Percentiles rank a stretch among this genome's conserved stretches.
Conservation (phyloP, 805 yeast genomes). For the Kodamaea restingae region DNA sequence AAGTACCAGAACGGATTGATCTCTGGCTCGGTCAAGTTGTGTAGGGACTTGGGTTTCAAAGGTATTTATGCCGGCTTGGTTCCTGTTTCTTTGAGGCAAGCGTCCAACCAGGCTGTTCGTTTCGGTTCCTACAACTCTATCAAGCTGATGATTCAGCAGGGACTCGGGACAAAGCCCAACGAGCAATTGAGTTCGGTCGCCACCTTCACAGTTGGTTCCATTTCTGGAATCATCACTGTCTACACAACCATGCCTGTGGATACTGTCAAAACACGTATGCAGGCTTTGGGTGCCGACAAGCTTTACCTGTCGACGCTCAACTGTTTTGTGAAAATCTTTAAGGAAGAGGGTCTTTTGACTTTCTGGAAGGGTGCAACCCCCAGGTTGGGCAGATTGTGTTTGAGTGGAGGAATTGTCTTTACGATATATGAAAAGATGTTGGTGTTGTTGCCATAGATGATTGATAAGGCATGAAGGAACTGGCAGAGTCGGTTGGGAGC, state of each 20-base stretch:
- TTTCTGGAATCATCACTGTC: constrained; percentile 86
- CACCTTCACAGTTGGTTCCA: constrained; percentile 86
- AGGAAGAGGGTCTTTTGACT: constrained; percentile 82
- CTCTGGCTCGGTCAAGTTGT: constrained; percentile 60
- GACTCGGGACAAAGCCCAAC: constrained; percentile 59
- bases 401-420: constrained; percentile 96
- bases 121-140: constrained; percentile 89
- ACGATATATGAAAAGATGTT: constrained; percentile 92
- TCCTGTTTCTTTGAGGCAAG: constrained; percentile 94
- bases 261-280: constrained; percentile 96
- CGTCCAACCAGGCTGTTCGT: constrained; percentile 92
- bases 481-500: too few species aligned
- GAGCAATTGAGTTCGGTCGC: constrained; percentile 73
- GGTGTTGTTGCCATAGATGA: constrained; percentile 36
- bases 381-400: constrained; percentile 81
- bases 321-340: constrained; percentile 77
- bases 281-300: constrained; percentile 73
- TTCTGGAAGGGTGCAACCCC: constrained; percentile 99
- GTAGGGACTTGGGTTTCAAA: constrained; percentile 72
- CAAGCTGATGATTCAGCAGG: constrained; percentile 71
- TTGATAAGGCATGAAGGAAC: too few species aligned
- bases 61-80: constrained; percentile 87
- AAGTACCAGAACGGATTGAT: constrained; percentile 64
- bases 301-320: constrained; percentile 71
- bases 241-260: constrained; percentile 94